Percentiles rank a stretch among this genome's conserved stretches.
Conservation (phyloP, 306 rosid genomes). For the Acacia confusa region DNA sequence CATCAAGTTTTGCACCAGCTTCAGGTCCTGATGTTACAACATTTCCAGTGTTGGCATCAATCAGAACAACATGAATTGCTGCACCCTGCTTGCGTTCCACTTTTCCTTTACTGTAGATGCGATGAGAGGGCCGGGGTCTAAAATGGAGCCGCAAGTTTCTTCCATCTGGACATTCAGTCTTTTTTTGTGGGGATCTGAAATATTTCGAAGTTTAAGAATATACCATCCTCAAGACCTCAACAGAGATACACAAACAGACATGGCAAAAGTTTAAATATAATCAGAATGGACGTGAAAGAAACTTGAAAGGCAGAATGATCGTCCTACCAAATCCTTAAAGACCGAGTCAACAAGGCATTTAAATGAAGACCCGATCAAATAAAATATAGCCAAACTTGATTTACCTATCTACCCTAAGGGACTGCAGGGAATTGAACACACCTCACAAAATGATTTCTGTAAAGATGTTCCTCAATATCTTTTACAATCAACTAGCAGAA, state of each 20-base stretch:
- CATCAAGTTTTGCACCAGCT: slow-evolving; percentile 74
- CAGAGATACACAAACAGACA: slow-evolving; percentile 11
- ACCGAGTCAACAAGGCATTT: not conserved
- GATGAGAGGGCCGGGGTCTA: slow-evolving; percentile 84
- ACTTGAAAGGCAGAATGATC: not conserved
- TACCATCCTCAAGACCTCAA: slow-evolving; percentile 5
- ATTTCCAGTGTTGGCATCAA: slow-evolving; percentile 60
- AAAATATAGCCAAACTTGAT: not conserved
- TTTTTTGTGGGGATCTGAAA: slow-evolving; percentile 94
- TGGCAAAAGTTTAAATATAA: not conserved
- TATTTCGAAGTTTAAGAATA: slow-evolving; percentile 33
- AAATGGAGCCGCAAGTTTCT: slow-evolving; percentile 81
- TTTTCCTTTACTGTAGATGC: slow-evolving; percentile 96
- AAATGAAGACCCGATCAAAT: slow-evolving; percentile 2
- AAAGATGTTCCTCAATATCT: not conserved
- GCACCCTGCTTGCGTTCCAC: slow-evolving; percentile 99
- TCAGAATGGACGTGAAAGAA: not conserved
- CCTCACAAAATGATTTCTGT: not conserved
- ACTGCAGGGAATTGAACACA: not conserved
- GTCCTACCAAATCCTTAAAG: slow-evolving; percentile 6
- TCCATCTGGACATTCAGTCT: slow-evolving; percentile 91
- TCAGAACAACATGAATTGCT: slow-evolving; percentile 79
- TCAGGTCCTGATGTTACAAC: slow-evolving; percentile 77
- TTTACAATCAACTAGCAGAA: not conserved
- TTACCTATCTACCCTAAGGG: not conserved